A percentile compares a stretch with the other conserved stretches of the same genome.
phyloP scores from a whole-genome alignment of 2,329 filamentous ascomycete species.

The Sarocladium kiliense region DNA sequence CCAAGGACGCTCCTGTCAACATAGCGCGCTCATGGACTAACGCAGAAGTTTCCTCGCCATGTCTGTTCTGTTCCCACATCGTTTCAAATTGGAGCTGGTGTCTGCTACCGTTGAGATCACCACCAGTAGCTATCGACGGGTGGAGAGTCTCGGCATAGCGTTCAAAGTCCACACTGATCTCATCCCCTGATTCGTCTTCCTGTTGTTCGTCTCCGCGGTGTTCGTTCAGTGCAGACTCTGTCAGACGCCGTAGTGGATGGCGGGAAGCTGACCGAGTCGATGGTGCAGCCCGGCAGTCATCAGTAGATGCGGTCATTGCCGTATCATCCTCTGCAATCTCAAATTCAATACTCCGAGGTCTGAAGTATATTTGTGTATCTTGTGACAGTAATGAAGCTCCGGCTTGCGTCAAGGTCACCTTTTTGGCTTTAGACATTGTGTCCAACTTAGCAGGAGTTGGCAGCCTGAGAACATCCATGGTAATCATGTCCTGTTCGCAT shows the following conservation, averaged over 20 bases:
- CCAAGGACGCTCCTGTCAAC: too few relatives aligned
- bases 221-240: not conserved
- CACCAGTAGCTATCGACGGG: too few relatives aligned
- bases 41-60: too few relatives aligned
- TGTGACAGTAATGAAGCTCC: slow-evolving; percentile 11
- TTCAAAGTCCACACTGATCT: not conserved
- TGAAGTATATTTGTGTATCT: slow-evolving; percentile 27
- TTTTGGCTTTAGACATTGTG: not conserved
- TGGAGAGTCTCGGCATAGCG: not conserved
- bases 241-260: not conserved
- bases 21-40: too few relatives aligned
- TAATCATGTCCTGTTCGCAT: slow-evolving; percentile 14
- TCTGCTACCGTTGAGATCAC: too few relatives aligned
- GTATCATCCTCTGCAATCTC: slow-evolving; percentile 30
- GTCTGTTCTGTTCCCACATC: too few relatives aligned
- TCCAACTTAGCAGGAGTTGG: slow-evolving; percentile 11
- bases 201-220: not conserved
- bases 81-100: too few relatives aligned
- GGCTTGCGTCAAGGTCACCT: slow-evolving; percentile 9
- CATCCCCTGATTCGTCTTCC: not conserved
- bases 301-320: slow-evolving; percentile 16
- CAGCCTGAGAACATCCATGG: slow-evolving; percentile 19
- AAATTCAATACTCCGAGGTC: slow-evolving; percentile 18
- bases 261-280: not conserved
- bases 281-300: not conserved